These are phyloP conservation scores for Lipomyces anomalus DNA, from an alignment of 805 yeast species.

Conservation along the genomic window DNA sequence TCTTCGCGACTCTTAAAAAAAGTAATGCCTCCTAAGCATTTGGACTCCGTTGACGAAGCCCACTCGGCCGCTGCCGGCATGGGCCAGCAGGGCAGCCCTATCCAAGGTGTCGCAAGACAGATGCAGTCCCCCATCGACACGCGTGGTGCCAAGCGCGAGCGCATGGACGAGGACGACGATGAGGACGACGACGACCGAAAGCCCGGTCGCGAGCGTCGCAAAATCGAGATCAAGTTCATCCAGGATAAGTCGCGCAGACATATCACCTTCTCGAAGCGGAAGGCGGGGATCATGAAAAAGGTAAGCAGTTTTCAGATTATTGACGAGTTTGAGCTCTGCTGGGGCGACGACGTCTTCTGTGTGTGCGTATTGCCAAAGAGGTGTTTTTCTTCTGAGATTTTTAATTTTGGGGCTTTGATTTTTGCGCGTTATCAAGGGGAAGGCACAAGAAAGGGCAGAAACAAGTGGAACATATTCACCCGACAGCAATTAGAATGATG, in stretches of 20 bases:
- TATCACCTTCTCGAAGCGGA: conserved; percentile 94
- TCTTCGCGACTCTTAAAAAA: not conserved
- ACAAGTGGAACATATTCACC: too few species aligned
- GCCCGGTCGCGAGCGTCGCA: conserved; percentile 59
- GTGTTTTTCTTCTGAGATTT: not conserved
- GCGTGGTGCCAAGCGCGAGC: conserved; percentile 1
- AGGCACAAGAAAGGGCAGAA: too few species aligned
- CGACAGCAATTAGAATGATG: too few species aligned
- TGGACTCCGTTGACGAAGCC: not conserved
- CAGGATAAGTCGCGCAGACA: conserved; percentile 97
- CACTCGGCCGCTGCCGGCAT: not conserved
- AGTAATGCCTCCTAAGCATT: not conserved
- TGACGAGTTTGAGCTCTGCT: too few species aligned
- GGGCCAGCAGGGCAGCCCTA: not conserved
- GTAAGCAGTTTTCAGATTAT: conserved; percentile 6
- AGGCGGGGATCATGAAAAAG: conserved; percentile 98
- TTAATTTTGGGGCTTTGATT: not conserved
- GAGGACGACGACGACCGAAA: conserved; percentile 43
- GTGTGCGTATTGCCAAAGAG: not conserved
- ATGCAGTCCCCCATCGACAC: not conserved
- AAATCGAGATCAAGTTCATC: conserved; percentile 93
- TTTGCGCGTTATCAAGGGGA: not conserved
- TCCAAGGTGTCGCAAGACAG: too few species aligned
- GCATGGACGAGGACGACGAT: conserved; percentile 40
- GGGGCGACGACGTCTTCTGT: too few species aligned